A percentile compares a stretch with the other conserved stretches of the same genome.
phyloP scores from a whole-genome alignment of 2,329 filamentous ascomycete species.

The Pseudogymnoascus sp. region DNA sequence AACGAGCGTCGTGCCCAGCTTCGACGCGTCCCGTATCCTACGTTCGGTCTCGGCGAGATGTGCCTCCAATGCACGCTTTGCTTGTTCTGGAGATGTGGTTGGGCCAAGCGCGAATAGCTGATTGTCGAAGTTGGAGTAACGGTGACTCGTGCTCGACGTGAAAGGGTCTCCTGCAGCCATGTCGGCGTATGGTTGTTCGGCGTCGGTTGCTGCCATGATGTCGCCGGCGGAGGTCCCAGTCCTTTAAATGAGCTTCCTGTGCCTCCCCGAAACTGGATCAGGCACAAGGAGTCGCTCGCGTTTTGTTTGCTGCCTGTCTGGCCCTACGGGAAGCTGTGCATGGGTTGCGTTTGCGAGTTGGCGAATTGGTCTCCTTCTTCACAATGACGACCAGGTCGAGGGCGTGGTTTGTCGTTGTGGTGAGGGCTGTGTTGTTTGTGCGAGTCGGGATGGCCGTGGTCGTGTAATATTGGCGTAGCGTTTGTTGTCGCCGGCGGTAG shows the following conservation, averaged over 20 bases:
- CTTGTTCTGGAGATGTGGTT: conserved; percentile 73
- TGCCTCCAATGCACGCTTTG: conserved; percentile 81
- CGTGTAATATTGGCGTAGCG: conserved; percentile 9
- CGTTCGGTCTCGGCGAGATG: conserved; percentile 90
- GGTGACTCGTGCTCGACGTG: conserved; percentile 40
- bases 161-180: conserved; percentile 11
- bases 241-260: conserved; percentile 6
- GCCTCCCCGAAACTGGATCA: conserved; percentile 1
- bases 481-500: conserved; percentile 1
- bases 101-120: conserved; percentile 73
- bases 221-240: background rate
- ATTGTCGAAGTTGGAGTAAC: conserved; percentile 78
- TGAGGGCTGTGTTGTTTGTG: conserved; percentile 4
- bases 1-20: conserved; percentile 78
- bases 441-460: conserved; percentile 2
- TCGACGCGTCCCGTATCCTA: conserved; percentile 83
- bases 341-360: background rate
- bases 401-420: conserved; percentile 1
- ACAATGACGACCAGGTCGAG: background rate
- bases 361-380: background rate
- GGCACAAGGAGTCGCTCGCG: background rate
- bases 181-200: conserved; percentile 6
- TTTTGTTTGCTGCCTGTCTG: conserved; percentile 6
- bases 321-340: conserved; percentile 9
- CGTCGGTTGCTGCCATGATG: conserved; percentile 8